Base-by-base conservation (phyloP, 768 basidiomycete genomes). In the Boletales sp. region DNA sequence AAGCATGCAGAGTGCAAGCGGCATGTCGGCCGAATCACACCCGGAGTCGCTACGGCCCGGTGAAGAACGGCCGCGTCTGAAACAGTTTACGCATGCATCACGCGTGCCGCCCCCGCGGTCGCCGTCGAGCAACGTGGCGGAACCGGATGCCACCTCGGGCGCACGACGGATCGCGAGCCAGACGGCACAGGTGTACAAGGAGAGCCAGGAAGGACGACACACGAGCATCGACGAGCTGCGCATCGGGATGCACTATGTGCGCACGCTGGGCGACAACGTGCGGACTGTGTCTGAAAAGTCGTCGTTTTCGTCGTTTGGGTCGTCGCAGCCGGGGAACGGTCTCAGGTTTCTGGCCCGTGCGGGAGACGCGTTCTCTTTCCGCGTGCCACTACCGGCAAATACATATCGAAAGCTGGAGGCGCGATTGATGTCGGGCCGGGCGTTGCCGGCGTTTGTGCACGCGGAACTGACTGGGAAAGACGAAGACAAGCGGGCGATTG, bases 211-310 rank as follows among this genome's bases (percentile, higher is more conserved):
- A 64, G 48, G 71, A 56, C 59, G 70, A 51, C 64, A 56, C 25
- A 69, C 66, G 35, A 81, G 78, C 58, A 74, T 71, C 25, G 87
- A 89, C 62, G 87, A 86, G 44, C 74, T 90, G 21, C 72, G 74
- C 25, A 79, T 85, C 63, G 84, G 85, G 8, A 74, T 87, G 55
- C 82, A 81, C 57, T 89, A 87, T 57, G 82, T 89, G 35, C 79
- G 79, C 44, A 78, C 84, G 13, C 72, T 88, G 49, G 87, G 85
- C 18, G 82, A 74, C 10, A 61, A 58, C 47, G 61, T 57, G 40
- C 65, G 60, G 12, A 72, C 70, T 4, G 60, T 58, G 18, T 72
- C 74, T 0, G 65, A 70, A 50, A 63, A 59, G 61, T 84, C 84
- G 61, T 84, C 84, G 12, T 82, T 82, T 57, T 80, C 82, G 4